A percentile compares a stretch with the other conserved stretches of the same genome.
Conservation (phyloP, 108 stramenopile genomes). For the Pseudonitzschia delicatissima region DNA sequence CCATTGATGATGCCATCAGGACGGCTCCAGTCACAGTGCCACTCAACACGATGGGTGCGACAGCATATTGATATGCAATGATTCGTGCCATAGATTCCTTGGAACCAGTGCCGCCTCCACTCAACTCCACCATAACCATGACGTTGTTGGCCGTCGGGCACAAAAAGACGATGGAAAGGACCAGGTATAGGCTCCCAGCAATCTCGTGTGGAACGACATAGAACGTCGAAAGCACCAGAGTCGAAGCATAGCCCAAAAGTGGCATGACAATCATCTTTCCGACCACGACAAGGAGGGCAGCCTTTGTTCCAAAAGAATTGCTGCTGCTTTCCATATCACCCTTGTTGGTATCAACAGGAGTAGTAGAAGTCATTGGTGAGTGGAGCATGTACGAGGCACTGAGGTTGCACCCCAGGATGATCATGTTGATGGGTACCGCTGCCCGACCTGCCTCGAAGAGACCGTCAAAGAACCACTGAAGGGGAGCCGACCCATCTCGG, state of each 20-base stretch:
- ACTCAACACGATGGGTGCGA: conserved; percentile 72
- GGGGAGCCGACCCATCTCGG: conserved; percentile 56
- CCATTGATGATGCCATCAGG: conserved; percentile 25
- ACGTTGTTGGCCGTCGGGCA: conserved; percentile 91
- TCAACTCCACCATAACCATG: conserved; percentile 90
- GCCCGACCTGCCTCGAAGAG: conserved; percentile 71
- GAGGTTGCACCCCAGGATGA: conserved; percentile 80
- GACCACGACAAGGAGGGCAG: conserved; percentile 60
- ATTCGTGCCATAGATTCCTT: conserved; percentile 79
- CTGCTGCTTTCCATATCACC: conserved; percentile 4
- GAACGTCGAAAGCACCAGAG: conserved; percentile 28
- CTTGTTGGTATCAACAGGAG: background rate
- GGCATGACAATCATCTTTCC: conserved; percentile 88
- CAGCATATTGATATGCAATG: conserved; percentile 78
- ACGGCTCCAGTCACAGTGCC: conserved; percentile 46
- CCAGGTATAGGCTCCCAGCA: conserved; percentile 75
- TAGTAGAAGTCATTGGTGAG: background rate
- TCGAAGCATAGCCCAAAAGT: conserved; percentile 53
- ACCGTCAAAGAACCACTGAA: conserved; percentile 88
- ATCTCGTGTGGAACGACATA: conserved; percentile 61
- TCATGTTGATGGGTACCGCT: conserved; percentile 90
- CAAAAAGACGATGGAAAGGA: conserved; percentile 82
- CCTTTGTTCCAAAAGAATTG: conserved; percentile 38
- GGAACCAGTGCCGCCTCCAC: conserved; percentile 33
- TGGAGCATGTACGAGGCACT: conserved; percentile 43